Evolutionary conservation across 176 grass and related monocot genomes (phyloP).

Genomic region (Oryza brachyantha): DNA sequence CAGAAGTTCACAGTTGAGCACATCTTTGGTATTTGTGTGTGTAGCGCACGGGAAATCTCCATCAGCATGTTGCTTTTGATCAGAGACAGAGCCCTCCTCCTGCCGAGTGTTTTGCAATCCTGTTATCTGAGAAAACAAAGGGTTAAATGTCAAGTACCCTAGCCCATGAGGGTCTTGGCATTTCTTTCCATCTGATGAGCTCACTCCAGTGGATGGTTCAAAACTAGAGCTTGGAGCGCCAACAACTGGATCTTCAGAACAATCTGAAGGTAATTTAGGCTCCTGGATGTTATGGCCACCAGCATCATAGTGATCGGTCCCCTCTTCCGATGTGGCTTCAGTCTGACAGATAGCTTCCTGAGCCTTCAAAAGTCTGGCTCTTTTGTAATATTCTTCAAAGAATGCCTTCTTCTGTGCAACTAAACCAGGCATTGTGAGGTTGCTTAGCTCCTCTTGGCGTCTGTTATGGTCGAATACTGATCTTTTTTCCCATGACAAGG

Average conservation of each 20-base stretch:
- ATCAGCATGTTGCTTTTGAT: constrained; percentile 23
- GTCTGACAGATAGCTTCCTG: constrained; percentile 24
- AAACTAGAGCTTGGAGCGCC: constrained; percentile 19
- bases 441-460: constrained; percentile 70
- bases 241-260: constrained; percentile 22
- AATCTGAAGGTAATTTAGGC: neutral
- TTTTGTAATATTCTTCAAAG: constrained; percentile 91
- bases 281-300: neutral
- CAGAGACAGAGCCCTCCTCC: constrained; percentile 22
- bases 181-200: constrained; percentile 35
- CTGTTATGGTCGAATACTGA: constrained; percentile 66
- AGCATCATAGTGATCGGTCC: neutral
- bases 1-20: neutral
- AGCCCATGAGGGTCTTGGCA: constrained; percentile 15
- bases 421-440: constrained; percentile 59
- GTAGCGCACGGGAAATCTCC: neutral
- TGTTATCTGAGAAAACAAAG: constrained; percentile 38
- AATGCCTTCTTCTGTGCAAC: constrained; percentile 88
- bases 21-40: constrained; percentile 14
- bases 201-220: constrained; percentile 19
- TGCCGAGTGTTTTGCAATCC: constrained; percentile 18
- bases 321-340: constrained; percentile 25
- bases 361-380: constrained; percentile 44
- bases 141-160: constrained; percentile 51
- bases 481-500: constrained; percentile 78